A percentile compares a stretch with the other conserved stretches of the same genome.
Conservation (phyloP, 2,329 filamentous ascomycete species). For the Keithomyces neogunnii region DNA sequence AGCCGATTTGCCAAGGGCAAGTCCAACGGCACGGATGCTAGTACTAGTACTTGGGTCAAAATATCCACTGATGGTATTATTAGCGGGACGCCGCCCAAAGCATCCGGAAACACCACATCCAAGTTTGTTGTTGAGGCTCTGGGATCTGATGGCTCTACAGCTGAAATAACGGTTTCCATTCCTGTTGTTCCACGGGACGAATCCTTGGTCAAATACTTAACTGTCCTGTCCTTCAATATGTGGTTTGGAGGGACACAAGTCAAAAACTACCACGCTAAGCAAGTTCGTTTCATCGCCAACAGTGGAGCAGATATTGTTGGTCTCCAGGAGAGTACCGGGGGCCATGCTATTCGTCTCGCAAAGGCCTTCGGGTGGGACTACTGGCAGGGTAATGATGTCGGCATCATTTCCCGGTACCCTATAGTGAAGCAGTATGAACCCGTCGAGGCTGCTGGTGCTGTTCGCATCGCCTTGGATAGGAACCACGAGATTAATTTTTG, state of each 20-base stretch:
- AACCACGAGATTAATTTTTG: conserved; percentile 23
- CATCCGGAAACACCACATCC: conserved; percentile 12
- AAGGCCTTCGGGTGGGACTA: conserved; percentile 28
- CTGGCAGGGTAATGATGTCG: conserved; percentile 22
- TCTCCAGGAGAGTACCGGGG: conserved; percentile 26
- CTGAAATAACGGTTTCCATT: conserved; percentile 21
- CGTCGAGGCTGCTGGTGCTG: conserved; percentile 20
- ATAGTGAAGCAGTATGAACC: conserved; percentile 19
- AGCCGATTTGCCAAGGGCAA: conserved; percentile 20
- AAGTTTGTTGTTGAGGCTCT: conserved; percentile 20
- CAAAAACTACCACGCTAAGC: conserved; percentile 29
- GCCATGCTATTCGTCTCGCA: conserved; percentile 22
- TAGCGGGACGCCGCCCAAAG: conserved; percentile 23
- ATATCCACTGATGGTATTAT: conserved; percentile 24
- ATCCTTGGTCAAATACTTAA: conserved; percentile 23
- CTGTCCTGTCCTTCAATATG: conserved; percentile 30
- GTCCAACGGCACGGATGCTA: conserved; percentile 8
- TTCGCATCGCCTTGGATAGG: conserved; percentile 25
- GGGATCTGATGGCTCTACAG: conserved; percentile 15
- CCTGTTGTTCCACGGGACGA: conserved; percentile 18
- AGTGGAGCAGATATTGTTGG: conserved; percentile 26
- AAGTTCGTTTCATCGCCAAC: conserved; percentile 24
- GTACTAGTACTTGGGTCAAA: conserved; percentile 19
- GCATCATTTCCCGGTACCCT: conserved; percentile 29
- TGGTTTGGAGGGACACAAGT: conserved; percentile 29